Evolutionary conservation across 1,284 basidiomycete species (phyloP).

Genomic region (Albatrellus sp.): DNA sequence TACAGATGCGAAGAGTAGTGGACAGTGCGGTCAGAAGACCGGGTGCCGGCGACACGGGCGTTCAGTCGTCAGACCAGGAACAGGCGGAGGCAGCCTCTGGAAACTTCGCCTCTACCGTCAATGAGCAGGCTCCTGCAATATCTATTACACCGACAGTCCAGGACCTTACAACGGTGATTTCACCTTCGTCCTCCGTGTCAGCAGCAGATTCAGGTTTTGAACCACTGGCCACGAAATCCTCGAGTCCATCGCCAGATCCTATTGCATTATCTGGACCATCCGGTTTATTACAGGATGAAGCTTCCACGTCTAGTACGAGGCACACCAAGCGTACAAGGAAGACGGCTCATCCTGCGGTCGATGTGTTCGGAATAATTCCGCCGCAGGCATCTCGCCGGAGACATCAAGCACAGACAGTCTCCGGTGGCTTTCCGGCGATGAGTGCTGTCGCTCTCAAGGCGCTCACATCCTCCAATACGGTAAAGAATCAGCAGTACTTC

Average conservation of each 20-base stretch:
- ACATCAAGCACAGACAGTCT: slow-evolving; percentile 24
- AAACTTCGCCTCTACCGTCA: neutral
- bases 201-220: too few species aligned
- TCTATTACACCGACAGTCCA: neutral
- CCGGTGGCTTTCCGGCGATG: slow-evolving; percentile 44
- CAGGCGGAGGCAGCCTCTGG: too few species aligned
- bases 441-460: slow-evolving; percentile 52
- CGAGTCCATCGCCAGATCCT: slow-evolving; percentile 2
- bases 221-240: neutral
- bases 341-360: slow-evolving; percentile 22
- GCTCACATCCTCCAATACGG: slow-evolving; percentile 59
- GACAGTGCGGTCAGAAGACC: neutral
- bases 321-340: slow-evolving; percentile 44
- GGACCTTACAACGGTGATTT: neutral
- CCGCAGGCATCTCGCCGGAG: slow-evolving; percentile 27
- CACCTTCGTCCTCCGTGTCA: too few species aligned
- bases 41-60: neutral
- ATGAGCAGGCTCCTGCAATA: neutral
- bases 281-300: neutral
- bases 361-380: slow-evolving; percentile 27
- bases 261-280: neutral
- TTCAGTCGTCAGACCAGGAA: neutral
- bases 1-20: slow-evolving; percentile 4
- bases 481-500: slow-evolving; percentile 53
- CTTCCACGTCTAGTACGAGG: slow-evolving; percentile 14